A percentile compares a stretch with the other conserved stretches of the same genome.
Evolutionary conservation across 805 yeast genomes (phyloP).

Genomic region (Candida ficus): DNA sequence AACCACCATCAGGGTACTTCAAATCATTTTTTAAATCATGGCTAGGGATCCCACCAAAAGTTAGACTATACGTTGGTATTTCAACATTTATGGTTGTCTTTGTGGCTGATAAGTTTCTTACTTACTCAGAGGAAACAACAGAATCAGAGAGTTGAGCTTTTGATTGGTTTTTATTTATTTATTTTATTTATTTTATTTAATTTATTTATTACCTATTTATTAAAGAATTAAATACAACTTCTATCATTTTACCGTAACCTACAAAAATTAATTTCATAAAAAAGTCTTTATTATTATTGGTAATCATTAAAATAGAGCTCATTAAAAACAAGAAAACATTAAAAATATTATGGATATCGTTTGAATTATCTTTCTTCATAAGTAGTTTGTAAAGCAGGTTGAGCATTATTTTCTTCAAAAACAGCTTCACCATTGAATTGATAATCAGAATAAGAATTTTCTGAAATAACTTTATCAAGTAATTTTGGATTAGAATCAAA

Average conservation of each 20-base stretch:
- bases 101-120: slow-evolving; percentile 19
- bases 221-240: too few relatives aligned
- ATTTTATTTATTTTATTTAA: background rate
- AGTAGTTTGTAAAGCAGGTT: slow-evolving; percentile 12
- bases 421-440: slow-evolving; percentile 2
- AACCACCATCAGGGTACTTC: too few relatives aligned
- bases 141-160: background rate
- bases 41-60: slow-evolving; percentile 20
- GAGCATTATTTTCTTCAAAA: slow-evolving; percentile 13
- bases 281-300: too few relatives aligned
- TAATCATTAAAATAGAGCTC: too few relatives aligned
- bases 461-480: slow-evolving; percentile 8
- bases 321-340: too few relatives aligned
- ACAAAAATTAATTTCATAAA: too few relatives aligned
- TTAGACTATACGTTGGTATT: slow-evolving; percentile 23
- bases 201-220: background rate
- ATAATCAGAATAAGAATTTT: background rate
- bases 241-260: too few relatives aligned
- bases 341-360: too few relatives aligned
- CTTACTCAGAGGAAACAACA: slow-evolving; percentile 13
- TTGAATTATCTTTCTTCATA: slow-evolving; percentile 9
- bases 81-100: slow-evolving; percentile 26
- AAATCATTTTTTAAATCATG: slow-evolving; percentile 15
- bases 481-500: slow-evolving; percentile 23
- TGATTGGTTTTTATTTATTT: too few relatives aligned